Base-by-base conservation (phyloP, 2,329 filamentous ascomycete genomes). In the Pseudogymnoascus sp. region DNA sequence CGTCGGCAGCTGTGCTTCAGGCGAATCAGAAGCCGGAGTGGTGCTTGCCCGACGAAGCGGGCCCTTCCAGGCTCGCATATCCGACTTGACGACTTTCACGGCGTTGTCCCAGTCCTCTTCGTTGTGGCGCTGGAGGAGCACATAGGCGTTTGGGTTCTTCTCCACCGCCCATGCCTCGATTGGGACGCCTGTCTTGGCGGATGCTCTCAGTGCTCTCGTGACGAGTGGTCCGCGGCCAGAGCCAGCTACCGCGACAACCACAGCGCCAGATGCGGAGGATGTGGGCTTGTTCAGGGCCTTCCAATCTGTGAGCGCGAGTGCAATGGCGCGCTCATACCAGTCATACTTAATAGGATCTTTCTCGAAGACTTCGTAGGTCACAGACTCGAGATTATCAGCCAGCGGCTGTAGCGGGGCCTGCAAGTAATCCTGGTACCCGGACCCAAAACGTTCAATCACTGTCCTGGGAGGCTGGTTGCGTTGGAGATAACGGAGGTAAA, bases 351-450 rank as follows among this genome's bases (percentile, higher is more conserved):
- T 90, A 0, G 95, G 95, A 67, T 99, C 96, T 69, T 96, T 96
- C 75, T 99, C 95, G 71, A 99, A 99, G 2, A 98, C 93, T 73
- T 99, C 95, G 75, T 99, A 99, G 0, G 95, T 99, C 43, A 96
- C 90, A 56, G 92, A 96, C 74, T 99, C 96, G 12, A 99, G 82
- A 70, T 99, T 99, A 75, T 99, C 95, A 0, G 93, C 93, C 12
- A 99, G 81, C 0, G 95, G 95, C 74, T 99, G 96, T 41, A 99
- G 80, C 2, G 95, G 95, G 1, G 93, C 93, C 75, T 99, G 95
- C 10, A 99, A 81, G 81, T 95, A 99, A 75, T 99, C 95, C 72
- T 99, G 96, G 69, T 90, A 91, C 2, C 88, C 88, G 19, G 84
- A 86, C 83, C 86, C 86, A 68, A 90, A 90, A 33, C 81, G 79